phyloP scores from a whole-genome alignment of 768 basidiomycete species.

The Crepidotus variabilis region DNA sequence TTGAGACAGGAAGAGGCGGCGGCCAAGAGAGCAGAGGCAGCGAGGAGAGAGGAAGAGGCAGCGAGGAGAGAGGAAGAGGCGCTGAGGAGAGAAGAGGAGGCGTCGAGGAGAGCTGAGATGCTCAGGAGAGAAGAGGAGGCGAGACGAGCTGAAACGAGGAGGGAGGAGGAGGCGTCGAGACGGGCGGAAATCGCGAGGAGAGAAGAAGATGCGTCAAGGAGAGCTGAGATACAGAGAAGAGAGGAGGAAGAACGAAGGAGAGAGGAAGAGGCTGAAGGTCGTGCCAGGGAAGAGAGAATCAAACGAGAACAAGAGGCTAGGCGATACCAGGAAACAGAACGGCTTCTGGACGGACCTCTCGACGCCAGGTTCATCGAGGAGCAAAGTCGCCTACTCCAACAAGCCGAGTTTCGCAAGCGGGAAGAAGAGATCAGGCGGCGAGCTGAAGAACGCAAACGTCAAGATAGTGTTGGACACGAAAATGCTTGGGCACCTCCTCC shows the following conservation, averaged over 20 bases:
- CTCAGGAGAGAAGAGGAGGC: conserved; percentile 9
- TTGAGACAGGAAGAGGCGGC: conserved; percentile 14
- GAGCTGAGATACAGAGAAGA: conserved; percentile 3
- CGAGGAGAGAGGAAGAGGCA: conserved; percentile 22
- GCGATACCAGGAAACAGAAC: conserved; percentile 18
- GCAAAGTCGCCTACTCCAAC: conserved; percentile 24
- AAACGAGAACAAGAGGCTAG: conserved; percentile 23
- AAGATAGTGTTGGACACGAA: conserved; percentile 37
- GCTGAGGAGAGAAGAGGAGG: conserved; percentile 15
- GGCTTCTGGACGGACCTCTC: conserved; percentile 10
- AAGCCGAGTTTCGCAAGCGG: conserved; percentile 38
- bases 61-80: conserved; percentile 20
- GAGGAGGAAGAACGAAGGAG: conserved; percentile 15
- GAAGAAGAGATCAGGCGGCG: conserved; percentile 38
- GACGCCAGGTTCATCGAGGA: conserved; percentile 22
- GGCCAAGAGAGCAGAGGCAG: conserved; percentile 9
- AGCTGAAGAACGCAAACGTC: conserved; percentile 42
- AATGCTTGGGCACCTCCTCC: conserved; percentile 29
- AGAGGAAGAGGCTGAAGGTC: conserved; percentile 4
- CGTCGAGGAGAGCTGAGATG: conserved; percentile 3
- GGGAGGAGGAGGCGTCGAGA: conserved; percentile 23
- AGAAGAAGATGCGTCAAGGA: conserved; percentile 3
- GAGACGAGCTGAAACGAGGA: conserved; percentile 24
- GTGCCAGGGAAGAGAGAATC: conserved; percentile 18
- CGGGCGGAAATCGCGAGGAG: conserved; percentile 11